Base-by-base conservation (phyloP, 345 rosid genomes). In the Dipteronia dyeriana region DNA sequence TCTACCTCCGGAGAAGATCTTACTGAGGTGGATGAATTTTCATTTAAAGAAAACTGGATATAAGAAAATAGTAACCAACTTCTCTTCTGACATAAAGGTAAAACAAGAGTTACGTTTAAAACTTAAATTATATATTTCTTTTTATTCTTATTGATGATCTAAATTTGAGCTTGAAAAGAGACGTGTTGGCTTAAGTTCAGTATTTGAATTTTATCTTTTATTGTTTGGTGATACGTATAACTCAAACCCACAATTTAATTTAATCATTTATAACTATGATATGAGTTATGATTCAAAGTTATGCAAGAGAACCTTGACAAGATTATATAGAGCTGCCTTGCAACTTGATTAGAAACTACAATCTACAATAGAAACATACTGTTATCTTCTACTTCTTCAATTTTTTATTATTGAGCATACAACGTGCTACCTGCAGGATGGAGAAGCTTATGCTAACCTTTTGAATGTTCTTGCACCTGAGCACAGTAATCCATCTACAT, bases 51-150 rank as follows among this genome's bases (percentile, higher is more conserved):
- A 96, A 87, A 20, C 95, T 34, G 84, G 83, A 81, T 92, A 94
- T 85, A 87, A 81, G 91, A 96, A 86, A 88, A 79, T 79, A 14
- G 91, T 96, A 63, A 84, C 99, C 43, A 96, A 96, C 80, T 96
- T 96, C 85, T 96, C 99, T 53, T 88, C 97, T 69, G 99, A 96
- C 85, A 92, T 96, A 59, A 96, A 96, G 98, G 99, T 94, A 88
- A 9, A 0, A 0, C n/a, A 39, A 74, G 49, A 53, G 76, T 53
- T 66, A 22, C 14, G 57, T 43, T 66, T 6, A 23, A 62, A 13
- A 31, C 26, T 22, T 13, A 25, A 22, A 25, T 38, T 41, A 64
- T 25, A 63, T 66, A 7, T 66, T 68, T 31, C 20, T 11, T 41
- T 34, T 71, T 34, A 49, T 61, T 53, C 65, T 43, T 34, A 9